Conservation (phyloP, 148 eudicot species). For the Camellia granthamiana region DNA sequence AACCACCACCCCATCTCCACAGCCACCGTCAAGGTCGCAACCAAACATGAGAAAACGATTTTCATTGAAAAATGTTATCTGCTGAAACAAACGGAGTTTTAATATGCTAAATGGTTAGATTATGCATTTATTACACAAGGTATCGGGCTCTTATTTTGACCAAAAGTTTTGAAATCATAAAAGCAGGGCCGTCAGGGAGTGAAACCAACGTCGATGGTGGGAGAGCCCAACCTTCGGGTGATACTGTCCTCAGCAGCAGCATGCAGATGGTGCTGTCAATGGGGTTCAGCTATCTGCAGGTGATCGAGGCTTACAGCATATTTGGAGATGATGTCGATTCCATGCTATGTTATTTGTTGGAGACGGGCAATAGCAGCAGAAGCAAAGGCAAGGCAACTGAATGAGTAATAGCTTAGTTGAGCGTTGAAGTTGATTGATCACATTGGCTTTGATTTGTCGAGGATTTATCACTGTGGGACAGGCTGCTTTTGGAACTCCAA, state of each 20-base stretch:
- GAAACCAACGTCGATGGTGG: constrained; percentile 40
- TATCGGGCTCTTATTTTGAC: neutral
- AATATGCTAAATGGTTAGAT: neutral
- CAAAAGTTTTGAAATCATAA: neutral
- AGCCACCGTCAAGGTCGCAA: too few relatives aligned
- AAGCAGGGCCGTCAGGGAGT: constrained; percentile 63
- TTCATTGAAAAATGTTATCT: too few relatives aligned
- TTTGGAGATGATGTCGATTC: constrained; percentile 97
- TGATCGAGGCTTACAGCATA: constrained; percentile 80
- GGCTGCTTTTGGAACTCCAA: neutral
- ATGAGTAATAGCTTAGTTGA: constrained; percentile 18
- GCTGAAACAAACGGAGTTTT: neutral
- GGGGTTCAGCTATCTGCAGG: constrained; percentile 96
- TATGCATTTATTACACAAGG: neutral
- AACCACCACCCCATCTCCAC: too few relatives aligned
- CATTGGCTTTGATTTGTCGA: neutral
- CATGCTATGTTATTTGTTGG: constrained; percentile 82
- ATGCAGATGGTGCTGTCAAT: constrained; percentile 83
- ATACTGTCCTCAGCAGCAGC: constrained; percentile 47
- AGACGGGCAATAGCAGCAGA: constrained; percentile 68
- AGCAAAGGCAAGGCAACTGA: constrained; percentile 95
- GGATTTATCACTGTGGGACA: neutral
- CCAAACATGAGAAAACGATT: too few relatives aligned
- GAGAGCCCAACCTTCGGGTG: constrained; percentile 14
- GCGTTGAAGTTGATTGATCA: neutral